Evolutionary conservation across 495 filamentous ascomycete genomes (phyloP).

Genomic region (Staphylotrichum tortipilum): DNA sequence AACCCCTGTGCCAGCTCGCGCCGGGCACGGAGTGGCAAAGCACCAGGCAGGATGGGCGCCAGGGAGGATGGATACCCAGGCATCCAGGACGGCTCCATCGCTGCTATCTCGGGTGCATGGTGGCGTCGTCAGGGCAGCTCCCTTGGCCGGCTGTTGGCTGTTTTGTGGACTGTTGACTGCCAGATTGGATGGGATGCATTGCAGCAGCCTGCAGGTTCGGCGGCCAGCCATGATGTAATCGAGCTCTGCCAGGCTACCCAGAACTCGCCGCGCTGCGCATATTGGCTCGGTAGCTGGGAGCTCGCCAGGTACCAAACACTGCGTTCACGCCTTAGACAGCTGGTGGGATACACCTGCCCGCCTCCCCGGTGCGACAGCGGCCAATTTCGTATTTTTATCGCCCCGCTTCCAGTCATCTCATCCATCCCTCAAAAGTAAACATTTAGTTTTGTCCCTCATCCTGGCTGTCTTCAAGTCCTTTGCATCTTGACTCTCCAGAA

Average conservation of each 20-base stretch:
- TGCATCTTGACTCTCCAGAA: too few relatives aligned
- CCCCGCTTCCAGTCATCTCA: neutral
- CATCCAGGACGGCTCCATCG: neutral
- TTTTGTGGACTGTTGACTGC: neutral
- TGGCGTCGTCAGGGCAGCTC: neutral
- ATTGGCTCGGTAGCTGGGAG: too few relatives aligned
- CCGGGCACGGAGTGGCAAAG: constrained; percentile 2
- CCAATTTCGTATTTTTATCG: neutral
- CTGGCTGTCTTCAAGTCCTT: neutral
- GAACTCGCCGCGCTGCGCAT: neutral
- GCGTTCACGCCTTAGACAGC: neutral
- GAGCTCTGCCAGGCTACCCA: constrained; percentile 6
- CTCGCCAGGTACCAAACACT: too few relatives aligned
- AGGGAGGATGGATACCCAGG: too few relatives aligned
- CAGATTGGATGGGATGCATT: constrained; percentile 12
- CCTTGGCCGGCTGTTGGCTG: neutral
- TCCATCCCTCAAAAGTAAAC: neutral
- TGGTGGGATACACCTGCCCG: too few relatives aligned
- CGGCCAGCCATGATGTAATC: constrained; percentile 26
- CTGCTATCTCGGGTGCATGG: neutral
- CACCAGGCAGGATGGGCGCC: too few relatives aligned
- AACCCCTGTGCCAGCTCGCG: neutral
- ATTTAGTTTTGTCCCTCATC: neutral
- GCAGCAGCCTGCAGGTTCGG: too few relatives aligned
- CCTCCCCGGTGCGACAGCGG: too few relatives aligned